Evolutionary conservation across 2,329 filamentous ascomycete genomes (phyloP).

Genomic region (Boeremia exigua): DNA sequence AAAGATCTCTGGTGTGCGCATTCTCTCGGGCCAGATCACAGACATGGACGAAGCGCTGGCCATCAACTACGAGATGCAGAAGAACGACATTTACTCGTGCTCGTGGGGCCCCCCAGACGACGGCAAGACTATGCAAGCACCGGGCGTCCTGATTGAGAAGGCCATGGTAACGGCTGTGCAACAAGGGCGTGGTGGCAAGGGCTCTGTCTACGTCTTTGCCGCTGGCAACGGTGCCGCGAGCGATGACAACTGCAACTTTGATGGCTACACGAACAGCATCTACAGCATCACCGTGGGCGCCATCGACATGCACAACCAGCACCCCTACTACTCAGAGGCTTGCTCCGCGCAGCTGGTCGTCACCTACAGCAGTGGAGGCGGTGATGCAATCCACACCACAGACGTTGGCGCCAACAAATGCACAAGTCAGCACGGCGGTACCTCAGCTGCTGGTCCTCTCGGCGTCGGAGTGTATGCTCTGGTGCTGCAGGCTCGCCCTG

Average conservation of each 20-base stretch:
- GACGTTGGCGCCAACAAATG: conserved; percentile 87
- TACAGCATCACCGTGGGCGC: conserved; percentile 98
- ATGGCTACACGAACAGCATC: conserved; percentile 99
- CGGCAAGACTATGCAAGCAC: conserved; percentile 90
- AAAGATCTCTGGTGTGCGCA: conserved; percentile 88
- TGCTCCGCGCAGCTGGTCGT: conserved; percentile 96
- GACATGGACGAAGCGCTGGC: conserved; percentile 92
- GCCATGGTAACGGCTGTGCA: conserved; percentile 94
- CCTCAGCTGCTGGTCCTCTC: conserved; percentile 91
- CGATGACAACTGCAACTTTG: conserved; percentile 98
- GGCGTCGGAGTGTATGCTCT: conserved; percentile 92
- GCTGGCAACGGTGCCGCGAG: conserved; percentile 87
- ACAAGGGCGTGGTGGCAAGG: conserved; percentile 80
- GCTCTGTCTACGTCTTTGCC: conserved; percentile 95
- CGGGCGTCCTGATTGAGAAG: conserved; percentile 82
- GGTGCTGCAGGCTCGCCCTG: conserved; percentile 81
- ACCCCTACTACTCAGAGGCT: conserved; percentile 95
- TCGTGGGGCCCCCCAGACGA: conserved; percentile 98
- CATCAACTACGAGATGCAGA: conserved; percentile 88
- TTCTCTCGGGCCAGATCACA: conserved; percentile 86
- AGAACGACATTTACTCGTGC: conserved; percentile 97
- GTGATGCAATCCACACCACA: conserved; percentile 92
- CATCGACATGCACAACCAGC: conserved; percentile 83
- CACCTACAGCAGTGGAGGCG: conserved; percentile 90
- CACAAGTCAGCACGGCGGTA: conserved; percentile 85